Base-by-base conservation (phyloP, 2,329 filamentous ascomycete genomes). In the Monosporascus ibericus region DNA sequence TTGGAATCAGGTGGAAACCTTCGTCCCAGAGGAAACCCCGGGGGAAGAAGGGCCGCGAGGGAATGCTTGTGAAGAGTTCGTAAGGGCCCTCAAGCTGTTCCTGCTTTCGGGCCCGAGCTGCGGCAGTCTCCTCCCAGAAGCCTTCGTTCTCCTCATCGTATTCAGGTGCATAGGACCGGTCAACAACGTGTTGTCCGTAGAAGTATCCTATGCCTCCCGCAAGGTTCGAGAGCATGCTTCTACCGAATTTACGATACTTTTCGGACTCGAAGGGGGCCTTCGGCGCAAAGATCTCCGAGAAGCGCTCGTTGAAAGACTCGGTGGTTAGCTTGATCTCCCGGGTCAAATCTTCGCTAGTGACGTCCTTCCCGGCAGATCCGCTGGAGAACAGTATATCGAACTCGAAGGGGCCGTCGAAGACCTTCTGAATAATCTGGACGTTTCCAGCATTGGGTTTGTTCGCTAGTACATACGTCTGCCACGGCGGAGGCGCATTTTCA, bases 11-110 rank as follows among this genome's bases (percentile, higher is more conserved):
- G 65, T 99, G 94, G 72, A 97, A 99, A 0, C 94, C 94, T 69
- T 99, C 94, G 63, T 99, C 94, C 94, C 94, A 99, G 4, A 97
- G 78, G 68, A 99, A 99, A 1, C 94, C 94, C 55, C 94, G 82
- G 1, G 94, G 94, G 72, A 99, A 99, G 75, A 99, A 99, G 0
- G 94, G 89, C 5, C 94, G 80, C 8, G 92, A 97, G 0, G 94
- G 94, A 52, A 97, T 86, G 62, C 86, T 90, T 6, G 92, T 95
- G 68, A 92, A 97, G 2, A 99, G 81, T 68, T 96, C 90, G 51
- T 86, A 89, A 1, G 92, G 90, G 0, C 90, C 90, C 65, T 95
- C 91, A 0, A 86, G 71, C 54, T 83, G 76, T 58, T 91, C 85
- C 57, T 82, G 72, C 51, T 82, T 85, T 54, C 84, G 82, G 24